Conservation (phyloP, 2,329 filamentous ascomycete species). For the Chaetomium strumarium region DNA sequence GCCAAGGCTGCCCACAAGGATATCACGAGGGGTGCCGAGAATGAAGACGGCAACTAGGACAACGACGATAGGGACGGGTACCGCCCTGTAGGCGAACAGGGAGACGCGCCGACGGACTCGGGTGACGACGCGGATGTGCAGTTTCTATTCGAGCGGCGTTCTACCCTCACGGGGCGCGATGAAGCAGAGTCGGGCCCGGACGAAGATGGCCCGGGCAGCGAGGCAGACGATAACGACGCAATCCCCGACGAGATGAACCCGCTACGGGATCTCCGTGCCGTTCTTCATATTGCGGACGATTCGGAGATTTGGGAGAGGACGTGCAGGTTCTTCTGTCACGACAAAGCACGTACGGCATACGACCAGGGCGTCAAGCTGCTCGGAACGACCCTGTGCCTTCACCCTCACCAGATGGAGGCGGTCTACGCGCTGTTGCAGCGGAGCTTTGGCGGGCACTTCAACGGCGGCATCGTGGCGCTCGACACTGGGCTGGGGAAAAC, state of each 20-base stretch:
- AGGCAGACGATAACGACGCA: background rate
- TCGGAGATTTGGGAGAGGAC: background rate
- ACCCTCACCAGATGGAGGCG: conserved; percentile 14
- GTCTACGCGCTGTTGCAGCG: conserved; percentile 10
- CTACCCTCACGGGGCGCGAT: background rate
- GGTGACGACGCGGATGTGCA: background rate
- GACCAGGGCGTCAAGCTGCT: conserved; percentile 9
- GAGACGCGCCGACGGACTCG: background rate
- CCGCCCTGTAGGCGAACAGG: background rate
- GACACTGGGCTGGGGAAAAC: conserved; percentile 12
- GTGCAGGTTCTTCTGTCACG: conserved; percentile 11
- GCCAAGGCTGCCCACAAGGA: background rate
- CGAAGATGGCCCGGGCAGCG: background rate
- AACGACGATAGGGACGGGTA: background rate
- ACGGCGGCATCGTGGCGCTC: conserved; percentile 8
- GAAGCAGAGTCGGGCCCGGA: background rate
- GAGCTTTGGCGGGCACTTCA: conserved; percentile 5
- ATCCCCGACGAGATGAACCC: background rate
- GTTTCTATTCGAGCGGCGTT: background rate
- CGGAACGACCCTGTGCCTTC: conserved; percentile 3
- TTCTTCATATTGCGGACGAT: background rate
- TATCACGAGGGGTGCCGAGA: background rate
- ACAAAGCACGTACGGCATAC: background rate
- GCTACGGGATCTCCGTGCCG: background rate
- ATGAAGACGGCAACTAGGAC: background rate